Evolutionary conservation across 257 asterid species (phyloP).

Genomic region (Cordia subcordata): DNA sequence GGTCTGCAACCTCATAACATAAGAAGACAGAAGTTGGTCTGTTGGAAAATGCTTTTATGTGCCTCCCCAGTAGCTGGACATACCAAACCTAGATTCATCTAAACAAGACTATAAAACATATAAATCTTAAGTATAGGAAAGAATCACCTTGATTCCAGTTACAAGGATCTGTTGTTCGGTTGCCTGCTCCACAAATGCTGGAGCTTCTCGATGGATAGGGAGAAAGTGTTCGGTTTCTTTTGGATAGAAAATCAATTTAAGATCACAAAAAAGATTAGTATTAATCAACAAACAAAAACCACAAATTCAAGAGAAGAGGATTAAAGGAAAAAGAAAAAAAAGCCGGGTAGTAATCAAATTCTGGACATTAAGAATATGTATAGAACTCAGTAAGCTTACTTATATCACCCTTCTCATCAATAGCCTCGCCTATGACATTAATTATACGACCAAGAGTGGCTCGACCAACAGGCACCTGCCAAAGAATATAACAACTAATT

Average conservation of each 20-base stretch:
- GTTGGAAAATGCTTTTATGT: neutral
- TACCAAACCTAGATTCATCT: neutral
- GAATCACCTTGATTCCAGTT: slow-evolving; percentile 87
- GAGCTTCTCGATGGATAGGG: slow-evolving; percentile 98
- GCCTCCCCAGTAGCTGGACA: neutral
- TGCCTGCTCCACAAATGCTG: slow-evolving; percentile 88
- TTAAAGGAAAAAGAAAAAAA: slow-evolving; percentile 6
- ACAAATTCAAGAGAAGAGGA: neutral
- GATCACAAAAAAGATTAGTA: neutral
- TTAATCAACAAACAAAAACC: neutral
- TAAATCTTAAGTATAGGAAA: neutral
- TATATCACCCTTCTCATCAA: slow-evolving; percentile 74
- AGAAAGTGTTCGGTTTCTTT: slow-evolving; percentile 74
- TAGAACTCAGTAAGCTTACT: slow-evolving; percentile 39
- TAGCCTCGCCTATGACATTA: slow-evolving; percentile 94
- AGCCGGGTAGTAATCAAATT: neutral
- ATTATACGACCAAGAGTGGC: slow-evolving; percentile 97
- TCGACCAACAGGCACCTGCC: slow-evolving; percentile 93
- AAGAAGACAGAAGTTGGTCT: neutral
- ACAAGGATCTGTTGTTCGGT: slow-evolving; percentile 92
- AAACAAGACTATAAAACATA: neutral
- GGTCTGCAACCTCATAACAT: neutral
- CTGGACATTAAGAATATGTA: neutral
- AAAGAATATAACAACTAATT: slow-evolving; percentile 1
- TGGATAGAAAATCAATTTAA: neutral